Conservation (phyloP, 164 flowering plant genomes). For the Vitis cinerea region DNA sequence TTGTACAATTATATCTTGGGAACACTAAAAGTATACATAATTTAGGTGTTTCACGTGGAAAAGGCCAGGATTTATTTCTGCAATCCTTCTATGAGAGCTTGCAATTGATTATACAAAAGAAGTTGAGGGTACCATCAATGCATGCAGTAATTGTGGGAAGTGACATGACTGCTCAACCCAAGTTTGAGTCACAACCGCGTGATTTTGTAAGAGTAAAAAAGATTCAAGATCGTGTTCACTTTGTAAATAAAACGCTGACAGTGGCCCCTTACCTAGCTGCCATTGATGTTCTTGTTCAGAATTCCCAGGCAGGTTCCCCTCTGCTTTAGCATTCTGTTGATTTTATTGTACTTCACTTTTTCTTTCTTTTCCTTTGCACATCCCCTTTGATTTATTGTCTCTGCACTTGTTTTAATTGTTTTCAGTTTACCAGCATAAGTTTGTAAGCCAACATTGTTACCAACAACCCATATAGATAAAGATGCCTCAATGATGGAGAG, state of each 20-base stretch:
- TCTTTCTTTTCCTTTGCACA: not conserved
- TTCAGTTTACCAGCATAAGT: too few relatives aligned
- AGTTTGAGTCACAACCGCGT: slow-evolving; percentile 80
- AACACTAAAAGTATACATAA: not conserved
- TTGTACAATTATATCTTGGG: too few relatives aligned
- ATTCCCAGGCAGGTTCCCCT: slow-evolving; percentile 69
- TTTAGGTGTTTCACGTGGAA: slow-evolving; percentile 98
- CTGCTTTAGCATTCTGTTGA: not conserved
- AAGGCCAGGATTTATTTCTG: slow-evolving; percentile 93
- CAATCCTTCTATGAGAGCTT: slow-evolving; percentile 75
- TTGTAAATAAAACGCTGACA: slow-evolving; percentile 82
- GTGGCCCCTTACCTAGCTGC: slow-evolving; percentile 96
- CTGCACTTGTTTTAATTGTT: too few relatives aligned
- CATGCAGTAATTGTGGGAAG: slow-evolving; percentile 95
- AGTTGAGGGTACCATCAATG: slow-evolving; percentile 70
- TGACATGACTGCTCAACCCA: slow-evolving; percentile 83
- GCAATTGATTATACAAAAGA: slow-evolving; percentile 64
- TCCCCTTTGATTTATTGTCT: too few relatives aligned
- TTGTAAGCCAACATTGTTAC: too few relatives aligned
- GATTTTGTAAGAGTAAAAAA: slow-evolving; percentile 63
- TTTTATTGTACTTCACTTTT: not conserved
- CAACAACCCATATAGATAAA: too few relatives aligned
- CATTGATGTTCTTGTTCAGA: slow-evolving; percentile 94
- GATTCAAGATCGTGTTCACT: slow-evolving; percentile 76
- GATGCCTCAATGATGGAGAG: not conserved